Evolutionary conservation across 805 yeast genomes (phyloP), one percentile per base, ranked within the genome.

Genomic region (Candida golubevii): DNA sequence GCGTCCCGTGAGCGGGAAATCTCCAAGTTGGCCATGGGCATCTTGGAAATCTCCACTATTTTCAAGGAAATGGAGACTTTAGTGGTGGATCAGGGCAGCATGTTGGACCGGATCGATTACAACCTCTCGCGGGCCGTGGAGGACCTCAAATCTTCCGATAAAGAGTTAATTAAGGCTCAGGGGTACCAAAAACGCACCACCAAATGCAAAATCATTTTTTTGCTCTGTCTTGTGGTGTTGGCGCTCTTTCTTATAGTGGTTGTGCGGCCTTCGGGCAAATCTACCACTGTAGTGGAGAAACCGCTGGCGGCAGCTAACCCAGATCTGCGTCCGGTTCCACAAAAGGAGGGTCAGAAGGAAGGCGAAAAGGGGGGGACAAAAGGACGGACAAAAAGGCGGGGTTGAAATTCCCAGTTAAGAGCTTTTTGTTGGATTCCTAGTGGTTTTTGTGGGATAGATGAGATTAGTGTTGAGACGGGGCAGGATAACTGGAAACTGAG

Each of bases 41-140:
- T 93, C 36, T 69, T 91, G 34, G 99, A 93, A 61, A 87, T 93
- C 1, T 85, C 95, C 28, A 88, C 91, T 1, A 91, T 93, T 36
- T 93, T 93, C 70, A 85, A 85, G 60, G 98, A 93, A 58, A 78
- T 93, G 78, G 97, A 95, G 58, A 79, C 82, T 33, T 73, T 93
- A 75, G 87, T 93, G 35, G 85, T 93, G 44, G 98, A 93, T 58
- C 99, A 93, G 65, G 99, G 99, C 1, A 88, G 97, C 0, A 76
- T 93, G 36, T 72, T 93, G 47, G 99, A 93, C 65, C 72, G 97
- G 53, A 91, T 93, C 45, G 99, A 91, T 64, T 93, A 91, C 62
- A 93, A 93, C 60, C 67, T 93, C 47, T 85, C 84, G 48, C 82
- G 81, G 47, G 84, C 96, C n/a, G 83, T 79, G 2, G 79, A 79